Percentiles rank a stretch among this genome's conserved stretches.
These are phyloP conservation scores for Aphanomyces stellatus DNA, from an alignment of 352 stramenopile species.

Conservation along the genomic window DNA sequence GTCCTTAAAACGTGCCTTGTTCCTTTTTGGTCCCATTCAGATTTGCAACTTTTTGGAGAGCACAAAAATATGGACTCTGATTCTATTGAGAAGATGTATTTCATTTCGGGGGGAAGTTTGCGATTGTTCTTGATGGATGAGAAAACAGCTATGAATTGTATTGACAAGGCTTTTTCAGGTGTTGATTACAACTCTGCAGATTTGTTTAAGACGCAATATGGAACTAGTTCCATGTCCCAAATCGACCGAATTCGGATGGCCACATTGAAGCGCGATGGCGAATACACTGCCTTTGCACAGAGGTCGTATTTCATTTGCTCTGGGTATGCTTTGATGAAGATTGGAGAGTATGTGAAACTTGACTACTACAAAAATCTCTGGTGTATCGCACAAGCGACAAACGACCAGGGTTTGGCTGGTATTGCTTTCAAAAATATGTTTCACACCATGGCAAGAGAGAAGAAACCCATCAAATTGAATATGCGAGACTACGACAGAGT, in stretches of 20 bases:
- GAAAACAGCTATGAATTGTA: neutral
- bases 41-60: neutral
- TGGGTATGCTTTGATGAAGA: neutral
- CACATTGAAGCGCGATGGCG: neutral
- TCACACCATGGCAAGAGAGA: neutral
- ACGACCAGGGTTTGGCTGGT: neutral
- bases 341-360: neutral
- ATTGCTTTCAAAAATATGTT: neutral
- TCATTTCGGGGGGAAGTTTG: neutral
- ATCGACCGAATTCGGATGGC: neutral
- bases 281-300: neutral
- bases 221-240: neutral
- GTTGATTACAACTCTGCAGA: neutral
- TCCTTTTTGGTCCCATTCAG: neutral
- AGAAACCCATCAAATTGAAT: neutral
- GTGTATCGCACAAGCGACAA: neutral
- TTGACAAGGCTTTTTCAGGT: neutral
- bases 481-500: neutral
- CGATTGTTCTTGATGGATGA: neutral
- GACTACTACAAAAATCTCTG: neutral
- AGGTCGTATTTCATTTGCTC: neutral
- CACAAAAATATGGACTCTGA: neutral
- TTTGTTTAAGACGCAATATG: neutral
- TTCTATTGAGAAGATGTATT: neutral
- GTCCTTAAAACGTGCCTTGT: neutral